Evolutionary conservation across 108 stramenopile genomes (phyloP).

Genomic region (Nannochloropsis oceanica): DNA sequence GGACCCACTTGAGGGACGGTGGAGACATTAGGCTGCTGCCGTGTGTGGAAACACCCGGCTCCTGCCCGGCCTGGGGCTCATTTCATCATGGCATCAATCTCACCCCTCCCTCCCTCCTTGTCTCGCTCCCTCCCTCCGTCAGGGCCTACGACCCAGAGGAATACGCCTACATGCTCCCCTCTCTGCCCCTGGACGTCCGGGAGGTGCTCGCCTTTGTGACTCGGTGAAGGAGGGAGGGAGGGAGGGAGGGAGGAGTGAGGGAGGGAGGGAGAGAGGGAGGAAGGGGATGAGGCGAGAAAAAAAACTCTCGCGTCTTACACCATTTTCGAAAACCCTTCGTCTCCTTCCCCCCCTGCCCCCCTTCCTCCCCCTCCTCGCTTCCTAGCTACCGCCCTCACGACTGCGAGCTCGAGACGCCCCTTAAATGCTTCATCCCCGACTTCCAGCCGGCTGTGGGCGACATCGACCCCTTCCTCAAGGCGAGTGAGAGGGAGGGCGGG

Average conservation of each 20-base stretch:
- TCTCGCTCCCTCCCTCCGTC: not conserved
- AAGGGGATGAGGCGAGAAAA: too few relatives aligned
- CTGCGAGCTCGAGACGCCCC: slow-evolving; percentile 50
- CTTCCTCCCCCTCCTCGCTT: not conserved
- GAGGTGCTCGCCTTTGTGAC: not conserved
- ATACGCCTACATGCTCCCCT: not conserved
- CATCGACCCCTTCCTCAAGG: slow-evolving; percentile 66
- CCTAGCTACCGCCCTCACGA: slow-evolving; percentile 52
- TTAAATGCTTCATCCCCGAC: slow-evolving; percentile 60
- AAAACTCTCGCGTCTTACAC: not conserved
- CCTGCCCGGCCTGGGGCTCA: not conserved
- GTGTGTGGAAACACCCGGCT: too few relatives aligned
- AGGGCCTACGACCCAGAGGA: not conserved
- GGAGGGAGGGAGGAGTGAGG: too few relatives aligned
- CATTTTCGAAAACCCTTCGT: too few relatives aligned
- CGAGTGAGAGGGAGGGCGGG: not conserved
- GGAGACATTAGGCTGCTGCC: too few relatives aligned
- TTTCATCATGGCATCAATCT: not conserved
- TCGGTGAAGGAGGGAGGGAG: not conserved
- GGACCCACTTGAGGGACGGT: not conserved
- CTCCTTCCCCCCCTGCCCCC: not conserved
- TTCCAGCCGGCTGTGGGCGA: slow-evolving; percentile 65
- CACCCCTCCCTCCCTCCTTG: not conserved
- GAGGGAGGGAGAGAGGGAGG: too few relatives aligned
- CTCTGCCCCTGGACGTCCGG: not conserved